These are phyloP conservation scores for Rhinocladiella similis DNA, from an alignment of 2,329 filamentous ascomycete genomes.

Conservation along the genomic window DNA sequence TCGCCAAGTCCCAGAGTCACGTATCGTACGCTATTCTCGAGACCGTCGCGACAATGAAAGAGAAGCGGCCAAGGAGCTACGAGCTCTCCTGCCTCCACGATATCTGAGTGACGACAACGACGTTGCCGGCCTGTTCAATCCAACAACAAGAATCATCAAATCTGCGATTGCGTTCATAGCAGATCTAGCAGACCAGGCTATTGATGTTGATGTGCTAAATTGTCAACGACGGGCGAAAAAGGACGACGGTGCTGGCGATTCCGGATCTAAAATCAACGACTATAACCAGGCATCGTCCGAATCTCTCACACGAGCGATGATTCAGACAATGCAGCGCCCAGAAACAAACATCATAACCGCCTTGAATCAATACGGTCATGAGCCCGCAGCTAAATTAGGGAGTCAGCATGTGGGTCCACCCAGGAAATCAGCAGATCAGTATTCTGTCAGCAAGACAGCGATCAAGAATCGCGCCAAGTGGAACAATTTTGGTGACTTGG, in stretches of 20 bases:
- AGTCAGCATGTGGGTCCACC: not conserved
- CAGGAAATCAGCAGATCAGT: not conserved
- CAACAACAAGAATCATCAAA: not conserved
- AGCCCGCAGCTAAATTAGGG: not conserved
- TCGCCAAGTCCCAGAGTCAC: not conserved
- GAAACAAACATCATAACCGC: not conserved
- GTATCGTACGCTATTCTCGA: not conserved
- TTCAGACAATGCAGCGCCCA: not conserved
- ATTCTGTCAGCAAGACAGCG: not conserved
- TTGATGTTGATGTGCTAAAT: too few relatives aligned
- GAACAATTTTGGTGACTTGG: not conserved
- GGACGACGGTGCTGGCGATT: not conserved
- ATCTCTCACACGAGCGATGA: not conserved
- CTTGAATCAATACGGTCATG: not conserved
- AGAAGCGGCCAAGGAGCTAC: not conserved
- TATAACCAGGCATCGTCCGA: not conserved
- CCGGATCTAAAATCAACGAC: not conserved
- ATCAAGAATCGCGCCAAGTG: not conserved
- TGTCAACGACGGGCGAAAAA: too few relatives aligned
- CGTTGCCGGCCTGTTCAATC: not conserved
- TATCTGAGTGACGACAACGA: not conserved
- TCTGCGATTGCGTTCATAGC: not conserved
- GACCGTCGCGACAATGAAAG: not conserved
- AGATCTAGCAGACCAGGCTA: not conserved
- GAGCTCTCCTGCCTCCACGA: not conserved